Base-by-base conservation (phyloP, 768 basidiomycete genomes). In the Macrocybe gigantea region DNA sequence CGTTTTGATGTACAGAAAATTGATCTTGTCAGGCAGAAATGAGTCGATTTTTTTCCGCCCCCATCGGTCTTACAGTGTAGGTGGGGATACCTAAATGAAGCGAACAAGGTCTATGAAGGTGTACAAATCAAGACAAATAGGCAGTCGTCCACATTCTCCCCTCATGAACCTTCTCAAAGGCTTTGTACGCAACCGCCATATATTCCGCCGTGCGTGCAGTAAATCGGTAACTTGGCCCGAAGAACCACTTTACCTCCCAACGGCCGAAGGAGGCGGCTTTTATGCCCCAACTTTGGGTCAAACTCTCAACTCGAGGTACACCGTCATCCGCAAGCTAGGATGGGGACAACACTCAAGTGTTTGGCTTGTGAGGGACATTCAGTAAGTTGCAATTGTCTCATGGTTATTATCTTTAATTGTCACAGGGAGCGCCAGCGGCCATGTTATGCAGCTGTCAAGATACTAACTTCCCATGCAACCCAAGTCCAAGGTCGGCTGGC, bases 251-350 rank as follows among this genome's bases (percentile, higher is more conserved):
- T 49, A 48, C 32, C 56, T 57, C 14, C 47, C 56, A 15, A 40
- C 49, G 38, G 49, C 33, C 36, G 29, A 51, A 30, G 46, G n/a
- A 14, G 53, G 49, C 7, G 57, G 57, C 7, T 56, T 52, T 38
- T 56, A 54, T 32, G 34, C 56, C 14, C 49, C 49, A 13, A 22
- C 33, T 33, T 46, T 51, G 10, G 43, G 37, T 4, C 31, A 33
- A 5, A 47, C 7, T 36, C 45, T 55, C 15, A 48, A 49, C 31
- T 15, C 52, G 15, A 40, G 74, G 66, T 80, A 81, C 60, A 60
- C 66, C 12, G 66, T 80, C 48, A 69, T 82, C 36, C 61, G 79
- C 34, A 81, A 82, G 60, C 62, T 82, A 9, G 81, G 80, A 7
- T 77, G 71, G 72, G 75, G 75, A 7, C 64, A 66, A 45, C 72